A percentile compares a stretch with the other conserved stretches of the same genome.
phyloP scores from a whole-genome alignment of 768 basidiomycete species.

The Heimioporus sp. region DNA sequence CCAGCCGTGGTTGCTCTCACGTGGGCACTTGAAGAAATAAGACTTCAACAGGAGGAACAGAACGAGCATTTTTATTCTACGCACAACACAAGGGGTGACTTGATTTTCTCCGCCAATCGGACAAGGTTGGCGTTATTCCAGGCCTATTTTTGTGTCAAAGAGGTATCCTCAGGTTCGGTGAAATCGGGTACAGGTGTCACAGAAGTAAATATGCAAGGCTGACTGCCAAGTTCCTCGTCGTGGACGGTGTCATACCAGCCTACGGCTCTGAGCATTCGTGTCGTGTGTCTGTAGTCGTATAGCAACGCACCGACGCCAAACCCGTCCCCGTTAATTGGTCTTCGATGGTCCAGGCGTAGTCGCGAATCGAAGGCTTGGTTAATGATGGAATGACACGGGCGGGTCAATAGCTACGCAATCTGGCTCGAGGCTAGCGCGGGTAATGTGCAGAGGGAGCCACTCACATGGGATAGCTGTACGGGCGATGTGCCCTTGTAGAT shows the following conservation, averaged over 20 bases:
- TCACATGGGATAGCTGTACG: conserved; percentile 84
- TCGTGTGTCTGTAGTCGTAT: background rate
- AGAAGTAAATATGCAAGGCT: conserved; percentile 95
- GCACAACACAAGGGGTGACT: conserved; percentile 92
- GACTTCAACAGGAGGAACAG: background rate
- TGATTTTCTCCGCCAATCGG: conserved; percentile 96
- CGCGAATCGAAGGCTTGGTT: conserved; percentile 97
- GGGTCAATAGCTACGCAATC: conserved; percentile 69
- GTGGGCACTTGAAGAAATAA: conserved; percentile 57
- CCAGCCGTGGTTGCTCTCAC: conserved; percentile 94
- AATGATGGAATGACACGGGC: conserved; percentile 94
- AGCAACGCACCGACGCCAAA: conserved; percentile 82
- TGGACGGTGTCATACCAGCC: conserved; percentile 94
- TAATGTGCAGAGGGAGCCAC: conserved; percentile 12
- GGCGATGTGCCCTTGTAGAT: conserved; percentile 96
- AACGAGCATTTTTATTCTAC: conserved; percentile 23
- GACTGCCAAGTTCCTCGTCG: conserved; percentile 78
- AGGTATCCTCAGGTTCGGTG: background rate
- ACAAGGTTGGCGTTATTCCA: conserved; percentile 96
- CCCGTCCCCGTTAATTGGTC: conserved; percentile 94
- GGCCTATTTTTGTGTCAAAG: conserved; percentile 51
- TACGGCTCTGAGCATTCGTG: conserved; percentile 22
- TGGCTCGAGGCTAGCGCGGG: background rate
- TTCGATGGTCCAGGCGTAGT: conserved; percentile 72
- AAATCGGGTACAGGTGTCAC: conserved; percentile 73